Evolutionary conservation across 129 eudicot genomes (phyloP).

Genomic region (Escallonia herrerae): DNA sequence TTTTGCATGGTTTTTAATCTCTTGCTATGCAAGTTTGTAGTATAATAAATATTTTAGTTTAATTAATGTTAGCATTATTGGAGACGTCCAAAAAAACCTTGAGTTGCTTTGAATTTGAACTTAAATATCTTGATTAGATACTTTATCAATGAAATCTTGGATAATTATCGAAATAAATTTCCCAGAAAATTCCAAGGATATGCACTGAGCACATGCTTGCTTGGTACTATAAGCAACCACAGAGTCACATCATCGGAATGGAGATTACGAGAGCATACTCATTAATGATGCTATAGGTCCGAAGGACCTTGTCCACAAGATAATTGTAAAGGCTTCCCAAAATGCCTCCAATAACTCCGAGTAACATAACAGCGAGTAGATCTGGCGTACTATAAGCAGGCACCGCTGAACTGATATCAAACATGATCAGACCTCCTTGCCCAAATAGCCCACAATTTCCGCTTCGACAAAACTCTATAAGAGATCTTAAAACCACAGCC

Average conservation of each 20-base stretch:
- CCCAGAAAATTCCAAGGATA: background rate
- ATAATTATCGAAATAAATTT: background rate
- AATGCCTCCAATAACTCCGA: slow-evolving; percentile 84
- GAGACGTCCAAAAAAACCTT: too few species aligned
- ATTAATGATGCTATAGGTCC: slow-evolving; percentile 65
- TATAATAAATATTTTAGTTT: too few species aligned
- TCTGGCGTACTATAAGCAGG: slow-evolving; percentile 54
- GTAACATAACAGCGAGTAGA: slow-evolving; percentile 58
- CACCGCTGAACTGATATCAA: slow-evolving; percentile 55
- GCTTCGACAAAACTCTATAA: slow-evolving; percentile 52
- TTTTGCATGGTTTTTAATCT: too few species aligned
- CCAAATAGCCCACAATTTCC: slow-evolving; percentile 93
- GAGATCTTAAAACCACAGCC: slow-evolving; percentile 82
- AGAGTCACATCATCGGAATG: background rate
- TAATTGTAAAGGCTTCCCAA: slow-evolving; percentile 59
- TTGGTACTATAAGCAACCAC: background rate
- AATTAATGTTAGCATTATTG: too few species aligned
- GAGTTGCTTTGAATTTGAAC: too few species aligned
- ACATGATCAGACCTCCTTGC: slow-evolving; percentile 92
- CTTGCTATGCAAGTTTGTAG: too few species aligned
- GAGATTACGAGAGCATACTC: slow-evolving; percentile 43
- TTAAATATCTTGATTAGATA: too few species aligned
- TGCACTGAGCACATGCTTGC: background rate
- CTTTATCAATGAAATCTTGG: background rate
- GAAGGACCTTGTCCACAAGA: slow-evolving; percentile 69